Evolutionary conservation across 2,329 filamentous ascomycete genomes (phyloP).

Genomic region (Dactylellina cionopaga): DNA sequence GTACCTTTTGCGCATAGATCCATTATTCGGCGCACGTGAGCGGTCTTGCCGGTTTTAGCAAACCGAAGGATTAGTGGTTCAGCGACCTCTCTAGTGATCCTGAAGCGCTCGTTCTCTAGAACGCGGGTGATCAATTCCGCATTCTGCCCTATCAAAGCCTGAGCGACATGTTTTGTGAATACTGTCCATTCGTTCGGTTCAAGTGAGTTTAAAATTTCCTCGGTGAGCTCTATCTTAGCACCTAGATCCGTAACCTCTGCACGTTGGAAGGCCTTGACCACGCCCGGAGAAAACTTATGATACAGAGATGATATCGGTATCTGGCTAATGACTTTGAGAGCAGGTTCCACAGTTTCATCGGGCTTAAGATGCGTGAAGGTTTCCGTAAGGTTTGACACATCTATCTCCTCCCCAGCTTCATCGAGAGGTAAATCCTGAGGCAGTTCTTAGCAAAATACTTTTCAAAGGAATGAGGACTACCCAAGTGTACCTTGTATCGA

Average conservation of each 20-base stretch:
- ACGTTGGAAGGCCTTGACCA: not conserved
- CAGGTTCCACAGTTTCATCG: not conserved
- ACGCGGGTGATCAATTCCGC: not conserved
- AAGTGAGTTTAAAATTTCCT: not conserved
- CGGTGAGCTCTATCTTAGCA: not conserved
- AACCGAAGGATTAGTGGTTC: not conserved
- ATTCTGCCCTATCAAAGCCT: not conserved
- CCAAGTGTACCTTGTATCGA: not conserved
- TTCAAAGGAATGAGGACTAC: not conserved
- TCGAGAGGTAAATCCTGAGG: conserved; percentile 8
- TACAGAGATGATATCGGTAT: too few species aligned
- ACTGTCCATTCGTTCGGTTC: not conserved
- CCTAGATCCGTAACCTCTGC: not conserved
- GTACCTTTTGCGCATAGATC: conserved; percentile 10
- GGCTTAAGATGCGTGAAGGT: conserved; percentile 5
- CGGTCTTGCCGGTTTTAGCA: not conserved
- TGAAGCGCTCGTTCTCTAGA: not conserved
- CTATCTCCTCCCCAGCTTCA: conserved; percentile 2
- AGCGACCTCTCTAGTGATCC: not conserved
- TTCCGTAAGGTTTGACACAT: not conserved
- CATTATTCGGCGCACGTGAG: not conserved
- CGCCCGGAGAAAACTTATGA: not conserved
- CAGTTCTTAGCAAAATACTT: not conserved
- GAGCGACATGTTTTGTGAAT: not conserved
- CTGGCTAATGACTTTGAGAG: too few species aligned